phyloP scores from a whole-genome alignment of 2,329 filamentous ascomycete species.

The Claviceps paspali region DNA sequence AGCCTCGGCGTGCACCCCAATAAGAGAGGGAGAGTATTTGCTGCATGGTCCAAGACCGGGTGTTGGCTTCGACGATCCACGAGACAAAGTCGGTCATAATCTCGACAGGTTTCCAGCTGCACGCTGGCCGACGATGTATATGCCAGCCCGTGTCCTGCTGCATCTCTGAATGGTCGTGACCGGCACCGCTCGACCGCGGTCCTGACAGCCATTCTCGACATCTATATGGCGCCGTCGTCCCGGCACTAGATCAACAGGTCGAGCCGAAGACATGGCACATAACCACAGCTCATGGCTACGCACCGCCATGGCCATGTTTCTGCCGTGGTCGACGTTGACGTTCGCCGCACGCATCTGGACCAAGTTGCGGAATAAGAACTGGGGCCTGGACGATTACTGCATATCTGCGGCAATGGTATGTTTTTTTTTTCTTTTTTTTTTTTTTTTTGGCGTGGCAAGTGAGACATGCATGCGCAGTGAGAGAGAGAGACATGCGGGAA shows the following conservation, averaged over 20 bases:
- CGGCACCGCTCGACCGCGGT: neutral
- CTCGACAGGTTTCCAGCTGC: no score
- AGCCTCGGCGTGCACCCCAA: no score
- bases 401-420: constrained; percentile 6
- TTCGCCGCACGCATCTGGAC: constrained; percentile 7
- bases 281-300: constrained; percentile 6
- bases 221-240: constrained; percentile 1
- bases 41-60: no score
- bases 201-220: neutral
- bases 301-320: constrained; percentile 7
- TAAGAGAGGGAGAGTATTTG: no score
- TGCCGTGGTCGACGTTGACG: constrained; percentile 6
- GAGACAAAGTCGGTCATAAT: no score
- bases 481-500: no score
- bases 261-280: constrained; percentile 4
- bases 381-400: constrained; percentile 6
- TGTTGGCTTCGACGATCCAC: no score
- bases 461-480: no score
- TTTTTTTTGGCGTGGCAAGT: neutral
- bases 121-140: no score
- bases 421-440: no score
- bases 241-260: neutral
- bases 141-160: no score
- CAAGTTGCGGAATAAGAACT: constrained; percentile 6
- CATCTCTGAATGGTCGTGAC: neutral